phyloP scores from a whole-genome alignment of 352 stramenopile species.

The Phytophthora agathidicida region DNA sequence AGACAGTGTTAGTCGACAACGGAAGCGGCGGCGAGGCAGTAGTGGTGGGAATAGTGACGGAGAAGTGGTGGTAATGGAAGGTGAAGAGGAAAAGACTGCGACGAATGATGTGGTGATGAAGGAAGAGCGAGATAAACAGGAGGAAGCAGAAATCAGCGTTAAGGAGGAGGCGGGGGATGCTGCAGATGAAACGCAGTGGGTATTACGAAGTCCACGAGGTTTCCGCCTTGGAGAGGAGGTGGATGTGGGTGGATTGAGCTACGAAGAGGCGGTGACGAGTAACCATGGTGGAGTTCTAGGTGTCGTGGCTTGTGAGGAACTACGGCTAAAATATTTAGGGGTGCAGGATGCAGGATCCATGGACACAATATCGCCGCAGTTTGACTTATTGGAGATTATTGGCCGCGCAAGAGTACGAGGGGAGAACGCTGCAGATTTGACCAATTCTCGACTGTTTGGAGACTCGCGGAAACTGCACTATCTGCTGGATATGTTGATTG shows the following conservation, averaged over 20 bases:
- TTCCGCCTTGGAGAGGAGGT: constrained; percentile 68
- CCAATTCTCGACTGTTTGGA: constrained; percentile 63
- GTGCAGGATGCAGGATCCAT: constrained; percentile 57
- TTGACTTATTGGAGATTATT: constrained; percentile 83
- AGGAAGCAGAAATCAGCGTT: constrained; percentile 5
- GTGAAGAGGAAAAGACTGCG: constrained; percentile 4
- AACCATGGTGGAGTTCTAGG: constrained; percentile 58
- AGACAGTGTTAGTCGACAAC: constrained; percentile 9
- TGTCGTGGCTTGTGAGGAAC: constrained; percentile 69
- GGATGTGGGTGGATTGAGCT: constrained; percentile 53
- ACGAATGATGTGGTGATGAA: constrained; percentile 13
- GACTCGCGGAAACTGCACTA: constrained; percentile 83
- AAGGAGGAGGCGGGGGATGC: constrained; percentile 27
- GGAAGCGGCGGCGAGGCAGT: constrained; percentile 22
- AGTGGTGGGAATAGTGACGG: constrained; percentile 2
- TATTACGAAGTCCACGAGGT: constrained; percentile 67
- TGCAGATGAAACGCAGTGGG: constrained; percentile 51
- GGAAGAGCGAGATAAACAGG: constrained; percentile 8
- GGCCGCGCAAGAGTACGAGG: constrained; percentile 60
- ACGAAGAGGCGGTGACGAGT: constrained; percentile 61
- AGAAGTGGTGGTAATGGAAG: constrained; percentile 12
- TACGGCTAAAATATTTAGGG: constrained; percentile 74
- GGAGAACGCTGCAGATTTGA: constrained; percentile 65
- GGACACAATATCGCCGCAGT: constrained; percentile 70
- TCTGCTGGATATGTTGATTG: constrained; percentile 80